Evolutionary conservation across 2,329 filamentous ascomycete species (phyloP), one percentile per base, ranked within the genome.

Genomic region (Sclerotinia spermophila): DNA sequence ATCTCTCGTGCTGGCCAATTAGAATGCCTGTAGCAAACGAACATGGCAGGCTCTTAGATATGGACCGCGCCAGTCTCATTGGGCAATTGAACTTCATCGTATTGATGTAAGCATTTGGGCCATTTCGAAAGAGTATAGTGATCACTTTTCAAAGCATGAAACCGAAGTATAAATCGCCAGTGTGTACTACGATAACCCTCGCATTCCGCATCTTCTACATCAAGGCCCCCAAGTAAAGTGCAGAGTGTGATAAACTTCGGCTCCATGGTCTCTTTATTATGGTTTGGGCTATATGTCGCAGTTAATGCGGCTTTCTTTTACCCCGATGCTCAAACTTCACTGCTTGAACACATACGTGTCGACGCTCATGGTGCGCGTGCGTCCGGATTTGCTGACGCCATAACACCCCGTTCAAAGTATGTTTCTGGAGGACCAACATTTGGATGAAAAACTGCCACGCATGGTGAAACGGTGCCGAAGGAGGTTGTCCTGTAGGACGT

Each of bases 391-490:
- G 83, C 86, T 58, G 83, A 84, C 67, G 83, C 83, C 2, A 84
- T 90, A 70, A 86, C 82, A 45, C 87, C 87, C 3, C 89, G 87
- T 79, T 81, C 81, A 53, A 86, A 83, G 72, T 82, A 86, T 73
- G 82, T 83, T 7, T 82, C 82, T 0, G 82, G 85, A 71, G 81
- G 82, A 7, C 82, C 83, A 0, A 85, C 84, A 0, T 80, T 84
- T 2, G 87, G 86, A 40, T 84, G 87, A 61, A 82, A 73, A 62
- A 75, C 71, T 27, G 71, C 75, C 24, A 86, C 86, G 8, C 86
- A 89, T 86, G 85, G 89, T 71, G 85, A 90, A 17, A 82, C 84
- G 2, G 86, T 89, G 0, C 87, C 87, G 2, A 76, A 78, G 2
- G 80, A 80, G 2, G 84, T 87, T 11, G 79, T 79, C 0, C 82